Conservation (phyloP, 2,329 filamentous ascomycete species). For the Ceratocystis eucalypticola region DNA sequence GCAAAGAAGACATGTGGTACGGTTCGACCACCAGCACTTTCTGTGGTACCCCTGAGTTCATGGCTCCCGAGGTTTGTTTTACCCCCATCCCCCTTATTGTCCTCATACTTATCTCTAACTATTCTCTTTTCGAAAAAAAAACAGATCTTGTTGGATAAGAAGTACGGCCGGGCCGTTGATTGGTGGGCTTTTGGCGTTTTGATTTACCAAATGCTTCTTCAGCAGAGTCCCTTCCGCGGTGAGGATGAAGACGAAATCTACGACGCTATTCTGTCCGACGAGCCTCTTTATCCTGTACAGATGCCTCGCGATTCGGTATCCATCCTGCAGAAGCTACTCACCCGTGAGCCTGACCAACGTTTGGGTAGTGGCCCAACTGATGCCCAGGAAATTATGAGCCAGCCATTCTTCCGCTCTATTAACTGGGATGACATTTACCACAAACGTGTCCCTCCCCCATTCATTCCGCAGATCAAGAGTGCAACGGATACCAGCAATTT, state of each 20-base stretch:
- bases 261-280: conserved; percentile 92
- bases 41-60: conserved; percentile 98
- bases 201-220: conserved; percentile 98
- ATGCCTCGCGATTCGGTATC: conserved; percentile 98
- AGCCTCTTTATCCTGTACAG: conserved; percentile 94
- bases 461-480: conserved; percentile 77
- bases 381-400: conserved; percentile 96
- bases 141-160: conserved; percentile 92
- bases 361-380: conserved; percentile 91
- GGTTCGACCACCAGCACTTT: conserved; percentile 94
- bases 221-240: conserved; percentile 95
- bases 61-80: conserved; percentile 73
- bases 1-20: conserved; percentile 99
- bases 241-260: conserved; percentile 99
- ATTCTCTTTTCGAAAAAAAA: too few species aligned
- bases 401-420: conserved; percentile 94
- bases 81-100: too few species aligned
- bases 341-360: conserved; percentile 82
- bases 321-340: conserved; percentile 93
- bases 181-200: conserved; percentile 99
- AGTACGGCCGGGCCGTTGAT: conserved; percentile 91
- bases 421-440: conserved; percentile 99
- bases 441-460: conserved; percentile 81
- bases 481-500: conserved; percentile 99
- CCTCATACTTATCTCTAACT: conserved; percentile 24